Conservation (phyloP, 2,329 filamentous ascomycete genomes). For the Hymenoscyphus repandus region DNA sequence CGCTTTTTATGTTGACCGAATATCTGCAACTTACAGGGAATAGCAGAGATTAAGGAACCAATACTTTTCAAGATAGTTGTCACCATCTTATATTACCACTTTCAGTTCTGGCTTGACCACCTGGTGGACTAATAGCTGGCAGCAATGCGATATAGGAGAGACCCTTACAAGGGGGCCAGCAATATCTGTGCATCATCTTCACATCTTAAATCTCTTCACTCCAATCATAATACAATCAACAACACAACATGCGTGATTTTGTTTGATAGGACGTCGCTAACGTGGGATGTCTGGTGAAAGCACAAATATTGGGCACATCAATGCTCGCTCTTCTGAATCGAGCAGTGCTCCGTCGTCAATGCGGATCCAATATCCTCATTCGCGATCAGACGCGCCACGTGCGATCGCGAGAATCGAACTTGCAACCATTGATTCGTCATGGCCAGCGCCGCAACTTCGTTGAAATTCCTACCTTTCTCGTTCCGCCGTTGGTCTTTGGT, state of each 20-base stretch:
- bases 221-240: constrained; percentile 5
- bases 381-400: background rate
- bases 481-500: constrained; percentile 57
- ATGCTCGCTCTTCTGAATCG: constrained; percentile 14
- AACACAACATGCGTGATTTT: constrained; percentile 13
- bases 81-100: too few relatives aligned
- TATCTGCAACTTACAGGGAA: too few relatives aligned
- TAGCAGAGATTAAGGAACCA: too few relatives aligned
- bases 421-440: constrained; percentile 1
- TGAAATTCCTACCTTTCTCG: constrained; percentile 18
- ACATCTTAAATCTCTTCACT: too few relatives aligned
- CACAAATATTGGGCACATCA: background rate
- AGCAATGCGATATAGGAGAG: too few relatives aligned
- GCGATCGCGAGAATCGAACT: background rate
- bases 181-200: too few relatives aligned
- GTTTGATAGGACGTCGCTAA: background rate
- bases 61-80: too few relatives aligned
- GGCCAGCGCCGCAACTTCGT: constrained; percentile 14
- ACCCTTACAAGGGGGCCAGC: too few relatives aligned
- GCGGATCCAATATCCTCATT: background rate
- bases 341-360: constrained; percentile 1
- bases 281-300: constrained; percentile 1
- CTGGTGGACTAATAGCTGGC: too few relatives aligned
- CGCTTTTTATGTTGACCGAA: too few relatives aligned
- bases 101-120: too few relatives aligned